Evolutionary conservation across 208 protist species (phyloP).

Genomic region (Acanthamoeba royreba): DNA sequence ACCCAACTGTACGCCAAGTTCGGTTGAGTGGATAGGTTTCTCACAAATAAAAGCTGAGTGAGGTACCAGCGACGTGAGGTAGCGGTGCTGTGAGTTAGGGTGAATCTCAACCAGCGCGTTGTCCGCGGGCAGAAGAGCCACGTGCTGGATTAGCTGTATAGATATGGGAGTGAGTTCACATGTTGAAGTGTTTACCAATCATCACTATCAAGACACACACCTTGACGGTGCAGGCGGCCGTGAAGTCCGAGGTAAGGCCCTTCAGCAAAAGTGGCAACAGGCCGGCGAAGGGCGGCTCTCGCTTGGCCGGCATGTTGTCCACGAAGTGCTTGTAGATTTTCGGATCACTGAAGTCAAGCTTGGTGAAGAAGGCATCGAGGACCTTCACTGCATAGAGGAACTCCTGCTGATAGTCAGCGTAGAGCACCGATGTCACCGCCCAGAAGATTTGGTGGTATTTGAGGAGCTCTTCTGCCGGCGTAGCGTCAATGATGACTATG

Average conservation of each 20-base stretch:
- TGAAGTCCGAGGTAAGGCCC: slow-evolving; percentile 6
- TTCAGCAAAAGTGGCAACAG: neutral
- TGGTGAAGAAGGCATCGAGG: neutral
- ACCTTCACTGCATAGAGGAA: slow-evolving; percentile 25
- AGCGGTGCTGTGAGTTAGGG: neutral
- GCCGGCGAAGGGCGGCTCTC: neutral
- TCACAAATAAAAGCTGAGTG: too few species aligned
- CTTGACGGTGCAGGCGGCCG: neutral
- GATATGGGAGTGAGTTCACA: neutral
- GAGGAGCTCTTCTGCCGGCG: neutral
- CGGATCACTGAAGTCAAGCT: neutral
- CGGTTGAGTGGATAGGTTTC: too few species aligned
- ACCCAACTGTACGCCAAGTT: neutral
- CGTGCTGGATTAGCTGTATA: neutral
- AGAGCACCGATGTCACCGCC: neutral
- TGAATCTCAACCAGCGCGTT: neutral
- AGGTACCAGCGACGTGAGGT: neutral
- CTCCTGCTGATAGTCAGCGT: slow-evolving; percentile 5
- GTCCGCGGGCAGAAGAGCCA: neutral
- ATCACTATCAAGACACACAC: neutral
- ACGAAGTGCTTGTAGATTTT: neutral
- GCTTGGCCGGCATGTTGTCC: neutral
- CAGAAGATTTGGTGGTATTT: slow-evolving; percentile 17
- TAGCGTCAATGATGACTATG: neutral
- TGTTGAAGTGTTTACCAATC: neutral